Evolutionary conservation across 2,329 filamentous ascomycete species (phyloP), one percentile per base, ranked within the genome.

Genomic region (Fusarium sp.): DNA sequence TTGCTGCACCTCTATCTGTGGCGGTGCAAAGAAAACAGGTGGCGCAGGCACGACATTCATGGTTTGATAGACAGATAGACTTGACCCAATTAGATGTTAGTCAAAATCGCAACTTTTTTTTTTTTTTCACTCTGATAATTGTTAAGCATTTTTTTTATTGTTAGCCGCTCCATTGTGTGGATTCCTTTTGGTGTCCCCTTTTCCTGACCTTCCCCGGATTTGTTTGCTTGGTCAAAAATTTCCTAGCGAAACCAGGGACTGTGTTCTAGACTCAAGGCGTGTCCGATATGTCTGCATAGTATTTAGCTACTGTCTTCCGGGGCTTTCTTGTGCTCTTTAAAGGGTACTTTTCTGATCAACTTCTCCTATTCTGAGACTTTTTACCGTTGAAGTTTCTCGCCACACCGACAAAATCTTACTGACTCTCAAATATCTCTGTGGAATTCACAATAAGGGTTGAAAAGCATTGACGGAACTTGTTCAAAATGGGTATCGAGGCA

Each of bases 401-500:
- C 67, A 68, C 58, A 45, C 39, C 48, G 43, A 48, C 51, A 65
- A 57, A 50, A 51, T 26, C 34, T 56, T 21, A 41, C 13, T 41
- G 31, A 34, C 21, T 55, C 42, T 34, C 26, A n/a, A 30, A 37
- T 37, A 48, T 42, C 21, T 39, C 19, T 41, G 23, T 44, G 26
- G 34, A 43, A n/a, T 16, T 52, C 19, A 34, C 41, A 28, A 30
- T 13, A 54, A 21, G 18, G 19, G 31, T 45, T 37, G 26, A 34
- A 11, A 42, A 21, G 42, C 13, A 23, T 48, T 5, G 19, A 28
- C 25, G 14, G 26, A 16, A 23, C 39, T 59, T 41, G 23, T 34
- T 14, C 41, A 66, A 41, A 23, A 80, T 79, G 78, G 75, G 73
- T 25, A 69, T 79, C 31, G 76, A 68, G 51, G 80, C 55, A 74